These are phyloP conservation scores for Cercospora canescens DNA, from an alignment of 2,329 filamentous ascomycete species.

Conservation along the genomic window DNA sequence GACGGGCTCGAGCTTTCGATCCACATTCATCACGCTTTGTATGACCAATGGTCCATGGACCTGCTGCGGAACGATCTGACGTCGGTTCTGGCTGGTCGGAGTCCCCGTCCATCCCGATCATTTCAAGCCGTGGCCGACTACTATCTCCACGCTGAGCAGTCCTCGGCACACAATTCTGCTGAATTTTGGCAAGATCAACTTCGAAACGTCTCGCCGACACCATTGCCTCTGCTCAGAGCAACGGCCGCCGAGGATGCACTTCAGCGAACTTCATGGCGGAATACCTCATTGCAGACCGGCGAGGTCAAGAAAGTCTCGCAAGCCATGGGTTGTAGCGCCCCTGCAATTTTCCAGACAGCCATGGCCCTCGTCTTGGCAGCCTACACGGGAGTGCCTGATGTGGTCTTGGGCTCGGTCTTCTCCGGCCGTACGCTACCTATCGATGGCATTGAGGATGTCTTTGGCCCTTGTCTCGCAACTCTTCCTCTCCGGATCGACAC, in stretches of 20 bases:
- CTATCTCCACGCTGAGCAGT: slow-evolving; percentile 34
- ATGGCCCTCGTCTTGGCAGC: slow-evolving; percentile 65
- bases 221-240: slow-evolving; percentile 61
- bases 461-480: slow-evolving; percentile 78
- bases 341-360: slow-evolving; percentile 75
- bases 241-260: slow-evolving; percentile 23
- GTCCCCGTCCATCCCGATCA: slow-evolving; percentile 49
- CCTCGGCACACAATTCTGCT: slow-evolving; percentile 19
- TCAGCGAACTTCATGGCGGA: slow-evolving; percentile 25
- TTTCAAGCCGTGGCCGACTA: slow-evolving; percentile 62
- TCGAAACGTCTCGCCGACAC: slow-evolving; percentile 53
- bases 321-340: slow-evolving; percentile 55
- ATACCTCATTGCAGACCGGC: slow-evolving; percentile 13
- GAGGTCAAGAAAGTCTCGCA: slow-evolving; percentile 14
- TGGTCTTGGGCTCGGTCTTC: slow-evolving; percentile 75
- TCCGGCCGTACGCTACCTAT: slow-evolving; percentile 79
- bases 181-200: slow-evolving; percentile 73
- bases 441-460: slow-evolving; percentile 66
- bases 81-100: slow-evolving; percentile 45
- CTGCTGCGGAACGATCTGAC: slow-evolving; percentile 72
- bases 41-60: slow-evolving; percentile 86
- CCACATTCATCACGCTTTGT: slow-evolving; percentile 78
- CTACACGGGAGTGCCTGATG: slow-evolving; percentile 65
- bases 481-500: slow-evolving; percentile 70
- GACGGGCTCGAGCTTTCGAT: slow-evolving; percentile 44